Conservation (phyloP, 495 filamentous ascomycete genomes). For the Lasiosphaeriaceae sp. region DNA sequence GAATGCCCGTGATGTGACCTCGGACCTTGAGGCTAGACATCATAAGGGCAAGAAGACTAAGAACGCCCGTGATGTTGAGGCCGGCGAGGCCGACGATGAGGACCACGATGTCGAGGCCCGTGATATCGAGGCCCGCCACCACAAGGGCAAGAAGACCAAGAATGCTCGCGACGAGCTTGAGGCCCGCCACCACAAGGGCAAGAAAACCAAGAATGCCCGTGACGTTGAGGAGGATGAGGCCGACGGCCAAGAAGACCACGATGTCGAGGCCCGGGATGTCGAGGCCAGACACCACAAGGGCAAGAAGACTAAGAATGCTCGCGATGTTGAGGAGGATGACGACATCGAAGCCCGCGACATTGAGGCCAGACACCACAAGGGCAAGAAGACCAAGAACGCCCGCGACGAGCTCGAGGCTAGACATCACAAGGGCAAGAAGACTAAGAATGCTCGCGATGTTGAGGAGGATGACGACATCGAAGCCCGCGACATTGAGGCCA, state of each 20-base stretch:
- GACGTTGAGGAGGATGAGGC: constrained; percentile 12
- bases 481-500: constrained; percentile 4
- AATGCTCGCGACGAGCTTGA: constrained; percentile 11
- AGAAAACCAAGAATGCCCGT: constrained; percentile 1
- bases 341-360: constrained; percentile 10
- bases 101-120: constrained; percentile 10
- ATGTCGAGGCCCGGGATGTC: constrained; percentile 11
- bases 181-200: constrained; percentile 1
- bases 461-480: background rate
- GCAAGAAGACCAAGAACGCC: constrained; percentile 3
- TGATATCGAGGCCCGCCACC: constrained; percentile 10
- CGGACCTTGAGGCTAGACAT: constrained; percentile 13
- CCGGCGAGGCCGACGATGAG: background rate
- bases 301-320: constrained; percentile 13
- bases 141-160: constrained; percentile 18
- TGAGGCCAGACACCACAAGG: constrained; percentile 3
- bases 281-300: constrained; percentile 17
- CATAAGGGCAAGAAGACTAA: constrained; percentile 7
- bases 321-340: constrained; percentile 5
- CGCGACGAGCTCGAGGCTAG: background rate
- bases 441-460: constrained; percentile 6
- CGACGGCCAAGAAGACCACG: constrained; percentile 1
- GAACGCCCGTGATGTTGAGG: background rate
- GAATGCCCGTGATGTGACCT: constrained; percentile 1
- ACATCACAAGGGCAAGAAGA: constrained; percentile 17